Base-by-base conservation (phyloP, 2,329 filamentous ascomycete genomes). In the Cladosporium sp. region DNA sequence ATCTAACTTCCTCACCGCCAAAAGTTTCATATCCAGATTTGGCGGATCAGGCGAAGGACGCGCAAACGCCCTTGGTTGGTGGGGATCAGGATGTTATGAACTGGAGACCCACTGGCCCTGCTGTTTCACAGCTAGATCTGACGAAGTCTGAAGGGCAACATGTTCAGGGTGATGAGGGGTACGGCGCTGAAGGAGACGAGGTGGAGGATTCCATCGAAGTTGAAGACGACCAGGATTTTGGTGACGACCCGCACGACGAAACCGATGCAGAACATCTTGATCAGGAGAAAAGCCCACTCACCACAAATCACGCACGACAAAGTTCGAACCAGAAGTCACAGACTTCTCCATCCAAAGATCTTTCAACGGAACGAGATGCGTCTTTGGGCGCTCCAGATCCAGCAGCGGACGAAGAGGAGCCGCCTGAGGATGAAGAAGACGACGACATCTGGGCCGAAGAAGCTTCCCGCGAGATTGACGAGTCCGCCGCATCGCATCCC, bases 371-470 rank as follows among this genome's bases (percentile, higher is more conserved):
- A 12, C 6, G 34, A 6, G 45, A 48, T 9, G 37, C 24, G 7
- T 32, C 19, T n/a, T 15, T 41, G 2, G 45, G 45, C 29, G 45
- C 45, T 41, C 18, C 17, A 5, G 30, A 22, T n/a, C 30, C 42
- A 15, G 29, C 29, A 4, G 29, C 32, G 8, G 27, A 42, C 18
- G 40, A 3, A n/a, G 17, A 7, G n/a, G n/a, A n/a, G n/a, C n/a
- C n/a, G 43, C 15, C 5, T n/a, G 15, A 39, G 2, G 47, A 43
- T 13, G 30, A 48, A 4, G 50, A 19, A 12, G 45, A 47, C 3
- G 64, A 62, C 15, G 73, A 76, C 49, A 67, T 77, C 19, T 76
- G 74, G 74, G 66, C 73, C 59, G 73, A 74, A 51, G 73, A 75
- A 55, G 73, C 72, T 13, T 74, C 72, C 37, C 66, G 71, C 7